Evolutionary conservation across 176 grass and related monocot species (phyloP).

Genomic region (Hordeum marinum): DNA sequence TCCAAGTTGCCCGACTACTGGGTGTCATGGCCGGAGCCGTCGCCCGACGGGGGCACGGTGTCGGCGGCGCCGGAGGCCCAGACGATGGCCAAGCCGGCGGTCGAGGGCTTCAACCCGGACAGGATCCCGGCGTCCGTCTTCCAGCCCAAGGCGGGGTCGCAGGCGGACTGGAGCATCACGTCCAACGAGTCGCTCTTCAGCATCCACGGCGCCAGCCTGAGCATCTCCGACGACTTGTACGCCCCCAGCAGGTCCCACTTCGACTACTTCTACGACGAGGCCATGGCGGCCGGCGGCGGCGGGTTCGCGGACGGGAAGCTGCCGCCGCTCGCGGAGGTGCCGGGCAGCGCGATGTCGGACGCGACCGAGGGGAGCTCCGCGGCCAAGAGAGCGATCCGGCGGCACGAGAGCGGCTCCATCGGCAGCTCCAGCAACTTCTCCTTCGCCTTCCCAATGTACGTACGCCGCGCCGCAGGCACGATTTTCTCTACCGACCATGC

Average conservation of each 20-base stretch:
- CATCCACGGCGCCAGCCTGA: slow-evolving; percentile 40
- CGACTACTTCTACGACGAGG: slow-evolving; percentile 50
- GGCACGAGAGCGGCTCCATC: slow-evolving; percentile 38
- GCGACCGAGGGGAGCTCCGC: not conserved
- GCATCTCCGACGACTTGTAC: slow-evolving; percentile 35
- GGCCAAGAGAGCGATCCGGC: not conserved
- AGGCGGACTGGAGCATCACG: slow-evolving; percentile 64
- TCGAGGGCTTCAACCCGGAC: slow-evolving; percentile 34
- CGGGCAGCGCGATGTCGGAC: slow-evolving; percentile 20
- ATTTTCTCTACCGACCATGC: not conserved
- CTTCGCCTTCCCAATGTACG: slow-evolving; percentile 79
- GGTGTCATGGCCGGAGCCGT: slow-evolving; percentile 13
- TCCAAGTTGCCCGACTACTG: not conserved
- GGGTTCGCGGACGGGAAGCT: not conserved
- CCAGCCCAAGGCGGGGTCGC: slow-evolving; percentile 37
- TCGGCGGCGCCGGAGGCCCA: slow-evolving; percentile 28
- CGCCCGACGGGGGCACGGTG: not conserved
- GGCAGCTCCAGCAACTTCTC: slow-evolving; percentile 62
- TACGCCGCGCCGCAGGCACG: not conserved
- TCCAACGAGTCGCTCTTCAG: slow-evolving; percentile 82
- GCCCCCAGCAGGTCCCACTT: slow-evolving; percentile 37
- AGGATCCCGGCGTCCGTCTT: slow-evolving; percentile 71
- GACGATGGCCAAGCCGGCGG: not conserved
- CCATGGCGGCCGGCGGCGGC: not conserved
- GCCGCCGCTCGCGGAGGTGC: slow-evolving; percentile 17